Evolutionary conservation across 108 stramenopile species (phyloP).

Genomic region (Pseudonitzschia multiseries): DNA sequence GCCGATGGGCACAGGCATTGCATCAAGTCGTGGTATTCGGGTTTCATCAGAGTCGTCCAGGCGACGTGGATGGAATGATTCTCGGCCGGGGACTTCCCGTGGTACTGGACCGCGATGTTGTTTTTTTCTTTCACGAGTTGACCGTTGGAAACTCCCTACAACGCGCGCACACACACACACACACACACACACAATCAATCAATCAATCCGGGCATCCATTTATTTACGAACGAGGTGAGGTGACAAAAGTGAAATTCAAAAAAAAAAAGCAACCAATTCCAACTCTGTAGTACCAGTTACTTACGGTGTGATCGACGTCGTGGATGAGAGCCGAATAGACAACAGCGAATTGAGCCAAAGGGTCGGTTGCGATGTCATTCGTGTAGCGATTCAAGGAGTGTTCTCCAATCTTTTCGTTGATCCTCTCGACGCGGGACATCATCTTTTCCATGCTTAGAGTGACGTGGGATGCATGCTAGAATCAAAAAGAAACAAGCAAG

Average conservation of each 20-base stretch:
- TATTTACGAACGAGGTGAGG: background rate
- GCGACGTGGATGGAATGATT: constrained; percentile 49
- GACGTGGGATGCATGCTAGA: constrained; percentile 28
- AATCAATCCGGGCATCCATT: background rate
- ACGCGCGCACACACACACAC: no score
- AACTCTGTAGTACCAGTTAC: no score
- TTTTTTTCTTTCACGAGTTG: constrained; percentile 46
- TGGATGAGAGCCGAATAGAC: constrained; percentile 64
- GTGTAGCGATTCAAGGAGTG: background rate
- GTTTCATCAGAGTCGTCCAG: constrained; percentile 42
- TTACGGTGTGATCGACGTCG: constrained; percentile 47
- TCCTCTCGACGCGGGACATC: background rate
- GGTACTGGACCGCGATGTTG: constrained; percentile 28
- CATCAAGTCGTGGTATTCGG: constrained; percentile 31
- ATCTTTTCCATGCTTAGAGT: constrained; percentile 23
- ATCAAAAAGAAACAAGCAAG: background rate
- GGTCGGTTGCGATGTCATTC: constrained; percentile 56
- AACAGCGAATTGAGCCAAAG: constrained; percentile 45
- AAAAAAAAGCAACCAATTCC: background rate
- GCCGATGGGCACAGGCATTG: constrained; percentile 28
- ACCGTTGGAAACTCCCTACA: constrained; percentile 42
- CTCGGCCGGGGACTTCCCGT: constrained; percentile 43
- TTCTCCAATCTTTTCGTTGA: background rate
- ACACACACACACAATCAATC: no score
- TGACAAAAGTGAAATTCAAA: background rate